A percentile compares a stretch with the other conserved stretches of the same genome.
Evolutionary conservation across 768 basidiomycete species (phyloP).

Genomic region (Phaeotremella skinneri): DNA sequence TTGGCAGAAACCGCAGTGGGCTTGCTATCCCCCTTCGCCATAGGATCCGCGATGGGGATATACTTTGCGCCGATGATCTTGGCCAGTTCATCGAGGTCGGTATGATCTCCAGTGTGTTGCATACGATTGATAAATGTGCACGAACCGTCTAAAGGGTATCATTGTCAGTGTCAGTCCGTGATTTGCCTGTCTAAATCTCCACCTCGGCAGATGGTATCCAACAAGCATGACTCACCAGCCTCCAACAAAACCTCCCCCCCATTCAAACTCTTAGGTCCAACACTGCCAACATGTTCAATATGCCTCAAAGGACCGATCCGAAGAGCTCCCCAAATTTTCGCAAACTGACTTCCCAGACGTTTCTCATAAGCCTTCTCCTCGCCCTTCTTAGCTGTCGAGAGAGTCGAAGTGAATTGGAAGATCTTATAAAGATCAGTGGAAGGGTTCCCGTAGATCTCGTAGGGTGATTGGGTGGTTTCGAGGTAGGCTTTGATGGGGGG

Average conservation of each 20-base stretch:
- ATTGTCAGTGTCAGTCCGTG: background rate
- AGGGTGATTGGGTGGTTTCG: conserved; percentile 18
- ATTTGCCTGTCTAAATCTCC: background rate
- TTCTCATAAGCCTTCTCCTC: conserved; percentile 23
- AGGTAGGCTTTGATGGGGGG: conserved; percentile 31
- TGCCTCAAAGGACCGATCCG: conserved; percentile 72
- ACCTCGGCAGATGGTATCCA: background rate
- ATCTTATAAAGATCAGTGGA: conserved; percentile 26
- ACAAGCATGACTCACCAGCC: conserved; percentile 25
- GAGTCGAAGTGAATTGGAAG: conserved; percentile 23
- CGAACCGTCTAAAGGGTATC: conserved; percentile 25
- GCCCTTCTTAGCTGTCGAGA: conserved; percentile 8
- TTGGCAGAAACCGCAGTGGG: no score
- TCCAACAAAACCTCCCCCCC: conserved; percentile 41
- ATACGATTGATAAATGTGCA: conserved; percentile 38
- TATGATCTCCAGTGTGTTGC: conserved; percentile 38
- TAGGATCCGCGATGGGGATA: conserved; percentile 10
- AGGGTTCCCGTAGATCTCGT: conserved; percentile 36
- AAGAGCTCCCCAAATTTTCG: conserved; percentile 88
- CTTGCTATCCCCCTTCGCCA: background rate
- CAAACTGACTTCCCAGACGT: conserved; percentile 23
- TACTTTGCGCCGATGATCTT: conserved; percentile 26
- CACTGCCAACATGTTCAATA: conserved; percentile 15
- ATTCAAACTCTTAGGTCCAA: conserved; percentile 39
- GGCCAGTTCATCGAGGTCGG: conserved; percentile 25